Percentiles rank a stretch among this genome's conserved stretches.
These are phyloP conservation scores for Fusarium sp. DNA, from an alignment of 2,329 filamentous ascomycete genomes.

Conservation along the genomic window DNA sequence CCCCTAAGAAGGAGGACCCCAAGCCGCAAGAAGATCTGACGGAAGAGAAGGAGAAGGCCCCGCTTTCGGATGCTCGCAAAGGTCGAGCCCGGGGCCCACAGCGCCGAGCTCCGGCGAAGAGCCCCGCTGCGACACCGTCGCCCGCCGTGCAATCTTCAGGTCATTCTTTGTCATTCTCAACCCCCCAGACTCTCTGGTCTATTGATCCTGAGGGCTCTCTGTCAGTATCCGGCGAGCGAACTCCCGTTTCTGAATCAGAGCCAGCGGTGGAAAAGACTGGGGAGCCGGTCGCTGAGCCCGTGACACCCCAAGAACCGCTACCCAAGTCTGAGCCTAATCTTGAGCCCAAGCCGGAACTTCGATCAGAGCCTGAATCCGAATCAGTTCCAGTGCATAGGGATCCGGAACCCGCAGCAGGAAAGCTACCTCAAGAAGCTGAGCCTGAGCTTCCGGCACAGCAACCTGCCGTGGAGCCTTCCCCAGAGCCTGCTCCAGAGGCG, in stretches of 20 bases:
- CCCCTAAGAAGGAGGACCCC: slow-evolving; percentile 78
- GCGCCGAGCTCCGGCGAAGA: slow-evolving; percentile 73
- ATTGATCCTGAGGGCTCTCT: slow-evolving; percentile 63
- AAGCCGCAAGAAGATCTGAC: slow-evolving; percentile 65
- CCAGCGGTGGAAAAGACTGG: slow-evolving; percentile 12
- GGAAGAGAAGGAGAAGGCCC: slow-evolving; percentile 76
- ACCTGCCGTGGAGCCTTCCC: slow-evolving; percentile 29
- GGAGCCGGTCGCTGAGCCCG: not conserved
- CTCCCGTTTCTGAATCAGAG: slow-evolving; percentile 25
- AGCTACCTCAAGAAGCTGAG: slow-evolving; percentile 24
- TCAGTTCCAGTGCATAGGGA: slow-evolving; percentile 24
- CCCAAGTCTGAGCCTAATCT: slow-evolving; percentile 16
- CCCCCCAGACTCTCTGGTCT: slow-evolving; percentile 62
- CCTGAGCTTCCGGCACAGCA: slow-evolving; percentile 22
- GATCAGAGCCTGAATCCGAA: slow-evolving; percentile 25
- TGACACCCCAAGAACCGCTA: slow-evolving; percentile 5
- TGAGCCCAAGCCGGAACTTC: slow-evolving; percentile 25
- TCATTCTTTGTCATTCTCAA: slow-evolving; percentile 60
- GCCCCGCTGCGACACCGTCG: slow-evolving; percentile 53
- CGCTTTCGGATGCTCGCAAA: slow-evolving; percentile 90
- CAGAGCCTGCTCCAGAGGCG: slow-evolving; percentile 10
- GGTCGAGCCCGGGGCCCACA: slow-evolving; percentile 89
- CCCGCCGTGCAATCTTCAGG: slow-evolving; percentile 49
- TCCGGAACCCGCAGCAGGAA: slow-evolving; percentile 24
- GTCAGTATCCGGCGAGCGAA: slow-evolving; percentile 35